phyloP scores from a whole-genome alignment of 192 early-diverging fungal species.

The Umbelopsis isabellina region DNA sequence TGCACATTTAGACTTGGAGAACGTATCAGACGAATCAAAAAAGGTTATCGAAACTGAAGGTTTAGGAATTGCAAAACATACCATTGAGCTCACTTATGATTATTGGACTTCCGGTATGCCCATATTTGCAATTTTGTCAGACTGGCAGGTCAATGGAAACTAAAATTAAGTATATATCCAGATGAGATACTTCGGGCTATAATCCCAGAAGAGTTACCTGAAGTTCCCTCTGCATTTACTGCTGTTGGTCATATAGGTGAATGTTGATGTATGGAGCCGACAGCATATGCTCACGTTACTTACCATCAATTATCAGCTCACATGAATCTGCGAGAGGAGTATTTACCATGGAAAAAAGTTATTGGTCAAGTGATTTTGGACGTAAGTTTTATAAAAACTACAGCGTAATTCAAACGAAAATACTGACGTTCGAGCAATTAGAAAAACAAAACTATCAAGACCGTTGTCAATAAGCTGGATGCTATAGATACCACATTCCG shows the following conservation, averaged over 20 bases:
- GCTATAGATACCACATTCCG: conserved; percentile 95
- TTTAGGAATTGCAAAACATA: conserved; percentile 55
- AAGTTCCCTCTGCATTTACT: conserved; percentile 87
- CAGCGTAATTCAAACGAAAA: not conserved
- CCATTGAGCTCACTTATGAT: conserved; percentile 75
- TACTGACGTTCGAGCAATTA: conserved; percentile 22
- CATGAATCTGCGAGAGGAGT: conserved; percentile 93
- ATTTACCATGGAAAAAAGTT: conserved; percentile 84
- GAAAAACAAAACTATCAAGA: conserved; percentile 87
- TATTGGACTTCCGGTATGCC: conserved; percentile 83
- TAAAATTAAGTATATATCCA: conserved; percentile 16
- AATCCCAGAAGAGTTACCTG: conserved; percentile 73
- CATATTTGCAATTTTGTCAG: not conserved
- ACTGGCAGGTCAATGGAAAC: not conserved
- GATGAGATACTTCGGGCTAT: conserved; percentile 92
- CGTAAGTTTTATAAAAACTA: conserved; percentile 46
- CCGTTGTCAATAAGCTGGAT: conserved; percentile 97
- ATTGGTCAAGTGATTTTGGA: conserved; percentile 97
- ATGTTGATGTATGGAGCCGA: not conserved
- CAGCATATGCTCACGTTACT: not conserved
- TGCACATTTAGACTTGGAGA: conserved; percentile 29
- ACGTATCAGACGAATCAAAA: conserved; percentile 17
- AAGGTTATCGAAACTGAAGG: conserved; percentile 18
- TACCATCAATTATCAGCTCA: conserved; percentile 63
- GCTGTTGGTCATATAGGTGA: conserved; percentile 90